A percentile compares a stretch with the other conserved stretches of the same genome.
Conservation (phyloP, 225 moss, liverwort and hornwort genomes). For the Marchantia paleacea region DNA sequence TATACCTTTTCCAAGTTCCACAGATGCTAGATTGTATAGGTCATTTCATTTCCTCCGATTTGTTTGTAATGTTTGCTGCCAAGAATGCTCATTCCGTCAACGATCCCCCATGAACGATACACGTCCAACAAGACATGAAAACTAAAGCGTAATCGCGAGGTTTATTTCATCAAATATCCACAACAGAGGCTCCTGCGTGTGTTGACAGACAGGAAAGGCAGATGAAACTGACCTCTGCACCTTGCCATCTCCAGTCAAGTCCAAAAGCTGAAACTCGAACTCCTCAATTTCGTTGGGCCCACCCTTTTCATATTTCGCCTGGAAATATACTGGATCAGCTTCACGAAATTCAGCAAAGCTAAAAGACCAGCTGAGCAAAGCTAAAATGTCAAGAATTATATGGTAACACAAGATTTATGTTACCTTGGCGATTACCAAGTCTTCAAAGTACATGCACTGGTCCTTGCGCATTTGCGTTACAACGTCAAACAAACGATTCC, state of each 20-base stretch:
- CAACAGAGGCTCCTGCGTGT: not conserved
- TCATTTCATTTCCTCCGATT: not conserved
- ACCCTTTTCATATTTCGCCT: slow-evolving; percentile 91
- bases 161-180: not conserved
- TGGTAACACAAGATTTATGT: not conserved
- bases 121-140: not conserved
- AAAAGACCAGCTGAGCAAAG: not conserved
- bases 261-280: slow-evolving; percentile 81
- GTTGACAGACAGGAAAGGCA: not conserved
- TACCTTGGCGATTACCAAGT: slow-evolving; percentile 93
- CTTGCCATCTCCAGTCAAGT: slow-evolving; percentile 77
- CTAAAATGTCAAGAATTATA: too few relatives aligned
- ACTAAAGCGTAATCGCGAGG: not conserved
- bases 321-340: slow-evolving; percentile 1
- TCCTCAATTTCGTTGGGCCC: slow-evolving; percentile 68
- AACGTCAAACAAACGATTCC: slow-evolving; percentile 81
- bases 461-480: slow-evolving; percentile 72
- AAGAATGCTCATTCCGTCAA: not conserved
- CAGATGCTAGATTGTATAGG: not conserved
- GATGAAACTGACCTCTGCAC: slow-evolving; percentile 55
- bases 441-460: slow-evolving; percentile 73
- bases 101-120: not conserved
- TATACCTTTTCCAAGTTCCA: not conserved
- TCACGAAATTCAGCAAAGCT: not conserved
- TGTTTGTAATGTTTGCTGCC: not conserved